Base-by-base conservation (phyloP, 78 protist species). In the Pelomyxa schiedti region DNA sequence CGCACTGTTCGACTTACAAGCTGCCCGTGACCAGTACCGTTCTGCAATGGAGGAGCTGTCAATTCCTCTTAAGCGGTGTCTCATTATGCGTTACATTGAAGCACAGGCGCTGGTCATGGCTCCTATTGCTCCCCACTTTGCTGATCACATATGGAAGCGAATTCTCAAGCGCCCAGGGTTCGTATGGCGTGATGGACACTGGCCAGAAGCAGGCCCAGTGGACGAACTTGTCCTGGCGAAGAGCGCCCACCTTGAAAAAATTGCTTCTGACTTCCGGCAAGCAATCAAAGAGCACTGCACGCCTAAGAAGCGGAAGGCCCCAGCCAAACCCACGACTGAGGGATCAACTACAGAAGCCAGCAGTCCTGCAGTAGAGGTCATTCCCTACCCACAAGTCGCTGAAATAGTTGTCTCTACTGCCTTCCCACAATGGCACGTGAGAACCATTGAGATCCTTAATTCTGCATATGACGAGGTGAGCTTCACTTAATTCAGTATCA, bases 71-170 rank as follows among this genome's bases (percentile, higher is more conserved):
- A 84, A 86, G 75, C n/a, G 26, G 4, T 89, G 75, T 24, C 86
- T 96, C 70, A 39, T 94, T 38, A 1, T 22, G 53, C 67, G 28
- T 35, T 97, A 69, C 82, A 58, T 95, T 35, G 84, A 82, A 41
- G n/a, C 63, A 38, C 92, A 87, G 72, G 79, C 93, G 65, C 22
- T 93, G 3, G 42, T 94, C 64, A 47, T 97, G 71, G 39, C 92
- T 43, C 99, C 99, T 40, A 80, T 98, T 69, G 64, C 92, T 68
- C 97, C 99, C 40, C 99, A 97, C 92, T 68, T 24, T 29, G 7
- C 88, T 42, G 99, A 98, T 82, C 78, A 93, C 71, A 9, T 98
- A 39, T 98, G 98, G 98, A 0, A 53, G 58, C 58, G 4, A 37
- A 28, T 88, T 37, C 83, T 95, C 1, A 88, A 88, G 28, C 73